A percentile compares a stretch with the other conserved stretches of the same genome.
phyloP scores from a whole-genome alignment of 805 yeast genomes.

The Monosporozyma unispora region DNA sequence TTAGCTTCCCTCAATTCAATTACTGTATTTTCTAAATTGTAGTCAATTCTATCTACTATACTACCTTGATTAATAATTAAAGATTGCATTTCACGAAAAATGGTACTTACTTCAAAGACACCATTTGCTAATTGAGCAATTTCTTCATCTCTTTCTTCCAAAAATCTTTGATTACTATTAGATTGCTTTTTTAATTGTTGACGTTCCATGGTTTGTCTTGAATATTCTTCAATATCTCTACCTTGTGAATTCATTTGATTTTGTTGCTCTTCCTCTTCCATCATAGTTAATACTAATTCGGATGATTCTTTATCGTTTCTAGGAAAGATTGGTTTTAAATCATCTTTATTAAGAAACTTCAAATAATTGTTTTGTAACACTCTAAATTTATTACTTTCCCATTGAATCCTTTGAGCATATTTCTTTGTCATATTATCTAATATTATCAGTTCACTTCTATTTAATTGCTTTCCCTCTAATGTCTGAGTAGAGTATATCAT shows the following conservation, averaged over 20 bases:
- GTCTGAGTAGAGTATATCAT: constrained; percentile 32
- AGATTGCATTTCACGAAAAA: constrained; percentile 86
- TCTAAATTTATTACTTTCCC: constrained; percentile 65
- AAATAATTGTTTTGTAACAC: constrained; percentile 85
- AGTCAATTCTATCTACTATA: constrained; percentile 85
- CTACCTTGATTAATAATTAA: constrained; percentile 95
- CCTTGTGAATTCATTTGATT: constrained; percentile 9
- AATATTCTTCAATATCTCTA: constrained; percentile 32
- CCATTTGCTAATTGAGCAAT: constrained; percentile 89
- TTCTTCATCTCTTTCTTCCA: constrained; percentile 70
- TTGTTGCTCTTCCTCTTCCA: constrained; percentile 13
- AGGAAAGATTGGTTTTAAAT: constrained; percentile 41
- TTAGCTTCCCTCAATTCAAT: constrained; percentile 70
- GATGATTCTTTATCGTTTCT: constrained; percentile 19
- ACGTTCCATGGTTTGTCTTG: constrained; percentile 24
- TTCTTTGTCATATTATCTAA: constrained; percentile 73
- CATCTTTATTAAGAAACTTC: constrained; percentile 74
- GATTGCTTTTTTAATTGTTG: constrained; percentile 23
- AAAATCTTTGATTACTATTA: constrained; percentile 17
- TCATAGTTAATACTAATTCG: constrained; percentile 26
- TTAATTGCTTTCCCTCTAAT: constrained; percentile 30
- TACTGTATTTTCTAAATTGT: constrained; percentile 75
- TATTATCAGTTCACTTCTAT: constrained; percentile 47
- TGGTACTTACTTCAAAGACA: constrained; percentile 84
- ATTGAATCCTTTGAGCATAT: constrained; percentile 79